phyloP scores from a whole-genome alignment of 352 stramenopile species.

The Globisporangium rhizosaccharum region DNA sequence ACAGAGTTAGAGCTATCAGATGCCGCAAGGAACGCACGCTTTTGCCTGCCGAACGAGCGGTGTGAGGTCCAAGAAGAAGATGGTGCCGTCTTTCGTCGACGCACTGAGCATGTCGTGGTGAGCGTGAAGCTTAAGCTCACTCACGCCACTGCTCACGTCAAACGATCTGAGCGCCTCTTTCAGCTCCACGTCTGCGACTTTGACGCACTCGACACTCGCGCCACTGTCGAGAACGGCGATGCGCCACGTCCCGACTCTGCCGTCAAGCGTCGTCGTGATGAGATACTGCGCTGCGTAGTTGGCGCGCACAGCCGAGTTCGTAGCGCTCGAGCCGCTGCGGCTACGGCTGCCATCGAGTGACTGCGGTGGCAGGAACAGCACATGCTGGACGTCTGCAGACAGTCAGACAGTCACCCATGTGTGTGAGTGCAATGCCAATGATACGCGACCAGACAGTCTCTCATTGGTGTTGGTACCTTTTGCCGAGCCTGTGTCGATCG shows the following conservation, averaged over 20 bases:
- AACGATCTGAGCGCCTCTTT: constrained; percentile 54
- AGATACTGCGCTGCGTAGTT: constrained; percentile 21
- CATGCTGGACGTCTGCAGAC: constrained; percentile 54
- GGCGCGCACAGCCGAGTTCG: constrained; percentile 8
- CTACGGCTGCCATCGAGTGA: constrained; percentile 28
- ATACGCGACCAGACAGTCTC: background rate
- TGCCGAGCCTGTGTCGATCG: constrained; percentile 51
- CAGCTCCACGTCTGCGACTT: constrained; percentile 57
- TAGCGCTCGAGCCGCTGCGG: constrained; percentile 21
- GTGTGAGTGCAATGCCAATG: background rate
- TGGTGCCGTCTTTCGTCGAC: constrained; percentile 51
- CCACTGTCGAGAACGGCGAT: constrained; percentile 23
- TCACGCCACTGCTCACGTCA: constrained; percentile 46
- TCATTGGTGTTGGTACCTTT: constrained; percentile 19
- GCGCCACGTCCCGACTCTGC: constrained; percentile 50
- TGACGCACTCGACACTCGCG: constrained; percentile 35
- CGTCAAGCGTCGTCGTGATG: constrained; percentile 51
- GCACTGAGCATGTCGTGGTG: constrained; percentile 55
- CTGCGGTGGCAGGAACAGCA: constrained; percentile 50
- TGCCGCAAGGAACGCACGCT: constrained; percentile 18
- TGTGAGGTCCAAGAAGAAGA: constrained; percentile 65
- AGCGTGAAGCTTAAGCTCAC: constrained; percentile 57
- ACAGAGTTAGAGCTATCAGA: too few species aligned
- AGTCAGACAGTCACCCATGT: too few species aligned
- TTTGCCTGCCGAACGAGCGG: constrained; percentile 48